Evolutionary conservation across 1,139 yeast genomes (phyloP).

Genomic region (Suhomyces atakaporum): DNA sequence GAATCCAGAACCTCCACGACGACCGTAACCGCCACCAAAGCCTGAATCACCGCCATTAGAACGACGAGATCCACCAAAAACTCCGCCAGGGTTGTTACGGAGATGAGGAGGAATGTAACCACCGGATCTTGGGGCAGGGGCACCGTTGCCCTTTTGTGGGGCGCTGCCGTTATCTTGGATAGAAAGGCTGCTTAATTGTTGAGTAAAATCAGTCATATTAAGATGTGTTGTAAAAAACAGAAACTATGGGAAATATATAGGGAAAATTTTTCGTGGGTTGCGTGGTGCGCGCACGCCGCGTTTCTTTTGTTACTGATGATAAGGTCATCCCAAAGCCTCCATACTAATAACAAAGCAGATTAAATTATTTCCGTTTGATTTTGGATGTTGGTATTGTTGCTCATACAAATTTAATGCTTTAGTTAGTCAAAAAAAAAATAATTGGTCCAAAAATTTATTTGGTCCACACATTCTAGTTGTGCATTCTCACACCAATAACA

Average conservation of each 20-base stretch:
- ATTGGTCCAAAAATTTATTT: too few relatives aligned
- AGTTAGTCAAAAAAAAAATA: too few relatives aligned
- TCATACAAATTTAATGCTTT: too few relatives aligned
- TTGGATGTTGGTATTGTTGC: too few relatives aligned
- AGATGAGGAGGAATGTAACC: constrained; percentile 73
- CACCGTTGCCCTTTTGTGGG: constrained; percentile 13
- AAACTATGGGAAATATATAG: too few relatives aligned
- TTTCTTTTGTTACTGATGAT: constrained; percentile 11
- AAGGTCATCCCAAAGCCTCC: too few relatives aligned
- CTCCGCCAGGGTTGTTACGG: constrained; percentile 31
- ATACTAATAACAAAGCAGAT: too few relatives aligned
- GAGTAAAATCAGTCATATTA: constrained; percentile 44
- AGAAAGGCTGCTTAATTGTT: constrained; percentile 47
- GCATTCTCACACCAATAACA: too few relatives aligned
- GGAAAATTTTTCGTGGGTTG: constrained; percentile 13
- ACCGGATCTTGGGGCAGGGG: constrained; percentile 9
- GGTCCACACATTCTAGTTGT: too few relatives aligned
- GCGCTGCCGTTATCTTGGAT: constrained; percentile 27
- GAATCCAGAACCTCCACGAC: too few relatives aligned
- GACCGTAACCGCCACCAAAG: constrained; percentile 14
- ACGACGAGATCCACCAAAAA: constrained; percentile 19
- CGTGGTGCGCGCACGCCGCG: constrained; percentile 11
- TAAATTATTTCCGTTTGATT: too few relatives aligned
- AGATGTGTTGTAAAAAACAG: too few relatives aligned
- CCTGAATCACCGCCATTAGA: constrained; percentile 21